Conservation (phyloP, 768 basidiomycete genomes). For the Tylopilus balloui region DNA sequence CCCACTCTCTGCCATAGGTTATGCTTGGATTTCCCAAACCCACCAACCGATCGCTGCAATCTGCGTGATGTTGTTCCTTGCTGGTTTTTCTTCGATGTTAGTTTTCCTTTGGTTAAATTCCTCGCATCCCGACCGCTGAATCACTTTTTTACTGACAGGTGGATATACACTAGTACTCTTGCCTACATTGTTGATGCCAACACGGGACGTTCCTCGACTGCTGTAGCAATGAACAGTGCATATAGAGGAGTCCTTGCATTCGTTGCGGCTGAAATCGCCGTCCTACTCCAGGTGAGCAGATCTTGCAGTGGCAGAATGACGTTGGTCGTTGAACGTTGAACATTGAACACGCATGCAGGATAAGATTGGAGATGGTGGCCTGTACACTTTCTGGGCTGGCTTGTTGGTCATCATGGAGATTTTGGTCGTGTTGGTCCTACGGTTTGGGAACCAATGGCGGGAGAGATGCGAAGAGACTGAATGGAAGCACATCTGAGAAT, state of each 20-base stretch:
- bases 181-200: conserved; percentile 89
- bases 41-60: conserved; percentile 63
- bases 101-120: not conserved
- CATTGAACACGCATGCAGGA: too few relatives aligned
- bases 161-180: conserved; percentile 63
- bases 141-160: conserved; percentile 27
- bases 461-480: conserved; percentile 45
- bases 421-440: conserved; percentile 53
- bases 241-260: conserved; percentile 70
- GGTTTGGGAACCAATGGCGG: conserved; percentile 60
- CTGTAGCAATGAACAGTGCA: conserved; percentile 70
- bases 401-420: conserved; percentile 49
- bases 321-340: not conserved
- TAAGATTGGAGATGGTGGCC: conserved; percentile 27
- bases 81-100: conserved; percentile 56
- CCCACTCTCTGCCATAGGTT: conserved; percentile 59
- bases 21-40: conserved; percentile 71
- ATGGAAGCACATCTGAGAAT: conserved; percentile 6
- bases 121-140: not conserved
- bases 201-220: conserved; percentile 71
- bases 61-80: conserved; percentile 66
- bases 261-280: conserved; percentile 68
- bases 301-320: not conserved
- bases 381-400: conserved; percentile 42
- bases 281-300: conserved; percentile 53